Evolutionary conservation across 441 rosid genomes (phyloP).

Genomic region (Adansonia grandidieri): DNA sequence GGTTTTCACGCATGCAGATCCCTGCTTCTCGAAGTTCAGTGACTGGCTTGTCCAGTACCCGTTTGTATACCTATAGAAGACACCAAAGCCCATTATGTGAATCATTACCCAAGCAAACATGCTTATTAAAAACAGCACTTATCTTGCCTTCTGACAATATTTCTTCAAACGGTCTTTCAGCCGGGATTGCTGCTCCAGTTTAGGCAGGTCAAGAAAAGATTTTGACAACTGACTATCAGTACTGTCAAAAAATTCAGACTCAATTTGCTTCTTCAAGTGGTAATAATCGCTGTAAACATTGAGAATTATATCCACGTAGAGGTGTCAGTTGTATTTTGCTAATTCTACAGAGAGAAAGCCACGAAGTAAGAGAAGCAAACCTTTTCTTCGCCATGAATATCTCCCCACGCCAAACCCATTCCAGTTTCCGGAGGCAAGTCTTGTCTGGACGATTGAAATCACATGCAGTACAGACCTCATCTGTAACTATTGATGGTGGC

Average conservation of each 20-base stretch:
- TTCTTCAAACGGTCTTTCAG: slow-evolving; percentile 89
- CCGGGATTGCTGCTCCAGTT: slow-evolving; percentile 79
- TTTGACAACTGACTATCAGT: slow-evolving; percentile 63
- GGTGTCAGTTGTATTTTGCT: slow-evolving; percentile 31
- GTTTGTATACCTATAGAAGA: slow-evolving; percentile 72
- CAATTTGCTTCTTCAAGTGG: slow-evolving; percentile 95
- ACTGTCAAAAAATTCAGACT: slow-evolving; percentile 85
- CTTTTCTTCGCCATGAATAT: slow-evolving; percentile 88
- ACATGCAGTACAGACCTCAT: slow-evolving; percentile 96
- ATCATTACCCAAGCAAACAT: slow-evolving; percentile 29
- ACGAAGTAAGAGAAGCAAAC: slow-evolving; percentile 40
- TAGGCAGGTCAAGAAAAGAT: slow-evolving; percentile 89
- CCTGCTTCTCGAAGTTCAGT: slow-evolving; percentile 99
- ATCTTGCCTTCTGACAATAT: slow-evolving; percentile 86
- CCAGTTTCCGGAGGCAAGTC: slow-evolving; percentile 95
- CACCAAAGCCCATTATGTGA: slow-evolving; percentile 33
- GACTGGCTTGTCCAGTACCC: slow-evolving; percentile 89
- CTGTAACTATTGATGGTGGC: slow-evolving; percentile 96
- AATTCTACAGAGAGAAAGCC: slow-evolving; percentile 21
- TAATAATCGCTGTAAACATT: slow-evolving; percentile 80
- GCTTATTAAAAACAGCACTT: slow-evolving; percentile 21
- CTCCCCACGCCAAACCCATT: slow-evolving; percentile 99
- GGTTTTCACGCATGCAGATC: slow-evolving; percentile 98
- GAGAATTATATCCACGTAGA: slow-evolving; percentile 24
- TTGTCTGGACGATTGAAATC: slow-evolving; percentile 97